A percentile compares a stretch with the other conserved stretches of the same genome.
phyloP scores from a whole-genome alignment of 495 filamentous ascomycete species.

The Coniosporium apollinis region DNA sequence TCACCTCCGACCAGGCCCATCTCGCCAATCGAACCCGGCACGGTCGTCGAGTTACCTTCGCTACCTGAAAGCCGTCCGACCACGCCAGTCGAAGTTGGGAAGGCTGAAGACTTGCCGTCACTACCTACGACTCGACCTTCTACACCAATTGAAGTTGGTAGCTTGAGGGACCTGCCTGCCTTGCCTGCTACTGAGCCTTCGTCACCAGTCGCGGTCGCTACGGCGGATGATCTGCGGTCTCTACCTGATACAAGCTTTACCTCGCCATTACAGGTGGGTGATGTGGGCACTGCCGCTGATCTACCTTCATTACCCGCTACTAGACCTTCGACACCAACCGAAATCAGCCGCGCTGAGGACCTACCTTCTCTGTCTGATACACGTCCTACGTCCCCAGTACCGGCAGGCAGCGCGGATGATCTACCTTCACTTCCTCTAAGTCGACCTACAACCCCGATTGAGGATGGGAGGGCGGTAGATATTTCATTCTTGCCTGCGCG shows the following conservation, averaged over 20 bases:
- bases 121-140: not conserved
- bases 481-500: not conserved
- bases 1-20: slow-evolving; percentile 6
- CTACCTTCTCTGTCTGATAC: not conserved
- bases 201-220: too few species aligned
- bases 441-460: not conserved
- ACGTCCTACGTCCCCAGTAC: not conserved
- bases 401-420: not conserved
- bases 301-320: not conserved
- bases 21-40: slow-evolving; percentile 5
- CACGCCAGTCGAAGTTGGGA: not conserved
- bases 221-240: too few species aligned
- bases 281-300: not conserved
- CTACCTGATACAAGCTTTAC: too few species aligned
- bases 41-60: slow-evolving; percentile 4
- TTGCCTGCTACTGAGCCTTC: not conserved
- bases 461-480: not conserved
- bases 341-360: not conserved
- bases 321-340: not conserved
- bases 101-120: not conserved
- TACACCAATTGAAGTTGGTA: not conserved
- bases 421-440: slow-evolving; percentile 3
- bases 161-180: not conserved
- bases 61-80: not conserved
- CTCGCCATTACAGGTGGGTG: too few species aligned